phyloP scores from a whole-genome alignment of 75 land plant species.

The Selaginella tamariscina region DNA sequence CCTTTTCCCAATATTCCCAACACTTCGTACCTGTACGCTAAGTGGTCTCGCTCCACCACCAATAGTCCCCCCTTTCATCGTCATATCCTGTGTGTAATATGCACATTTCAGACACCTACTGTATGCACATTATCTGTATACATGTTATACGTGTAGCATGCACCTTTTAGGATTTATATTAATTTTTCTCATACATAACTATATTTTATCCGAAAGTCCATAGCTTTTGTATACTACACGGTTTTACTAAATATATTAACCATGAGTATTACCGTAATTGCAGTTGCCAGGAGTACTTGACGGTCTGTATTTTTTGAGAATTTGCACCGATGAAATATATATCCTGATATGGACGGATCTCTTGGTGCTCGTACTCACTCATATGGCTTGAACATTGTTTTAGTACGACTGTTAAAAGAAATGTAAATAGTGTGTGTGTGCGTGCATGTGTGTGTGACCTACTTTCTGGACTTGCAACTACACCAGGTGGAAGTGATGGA shows the following conservation, averaged over 20 bases:
- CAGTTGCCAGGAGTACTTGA: constrained; percentile 20
- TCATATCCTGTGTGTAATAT: constrained; percentile 22
- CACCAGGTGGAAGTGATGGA: constrained; percentile 11
- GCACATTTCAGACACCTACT: neutral
- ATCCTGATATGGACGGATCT: constrained; percentile 25
- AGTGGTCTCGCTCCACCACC: constrained; percentile 27
- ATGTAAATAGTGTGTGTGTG: neutral
- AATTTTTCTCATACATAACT: too few relatives aligned
- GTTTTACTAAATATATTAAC: neutral
- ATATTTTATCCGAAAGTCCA: neutral
- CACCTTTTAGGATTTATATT: too few relatives aligned
- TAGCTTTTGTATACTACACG: neutral
- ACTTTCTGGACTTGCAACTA: constrained; percentile 25
- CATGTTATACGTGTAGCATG: too few relatives aligned
- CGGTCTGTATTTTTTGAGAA: constrained; percentile 22
- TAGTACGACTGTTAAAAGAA: constrained; percentile 18
- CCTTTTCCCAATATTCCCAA: constrained; percentile 32
- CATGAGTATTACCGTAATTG: constrained; percentile 20
- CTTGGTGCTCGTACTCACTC: constrained; percentile 25
- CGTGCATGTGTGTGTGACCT: neutral
- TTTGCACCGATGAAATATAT: constrained; percentile 26
- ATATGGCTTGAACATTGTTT: constrained; percentile 17
- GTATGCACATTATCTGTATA: neutral
- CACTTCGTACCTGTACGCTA: constrained; percentile 27
- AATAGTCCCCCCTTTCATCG: constrained; percentile 32